Base-by-base conservation (phyloP, 2,329 filamentous ascomycete species). In the Venturia asperata region DNA sequence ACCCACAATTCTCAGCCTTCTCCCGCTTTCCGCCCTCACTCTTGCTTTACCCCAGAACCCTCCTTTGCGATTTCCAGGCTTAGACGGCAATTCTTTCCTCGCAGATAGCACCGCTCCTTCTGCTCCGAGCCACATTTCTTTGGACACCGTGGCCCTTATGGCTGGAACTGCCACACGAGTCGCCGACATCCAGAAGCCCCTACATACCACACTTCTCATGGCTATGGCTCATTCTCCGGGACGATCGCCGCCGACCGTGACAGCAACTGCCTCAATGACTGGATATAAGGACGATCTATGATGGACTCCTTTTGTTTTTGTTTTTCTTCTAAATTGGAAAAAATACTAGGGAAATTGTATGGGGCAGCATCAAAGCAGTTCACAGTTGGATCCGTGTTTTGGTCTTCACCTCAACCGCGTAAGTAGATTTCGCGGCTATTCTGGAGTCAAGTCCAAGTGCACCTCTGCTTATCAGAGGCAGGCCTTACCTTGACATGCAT, bases 21-120 rank as follows among this genome's bases (percentile, higher is more conserved):
- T 63, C 27, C 10, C 41, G 9, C 17, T 49, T 19, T 34, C 43
- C 27, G 27, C 61, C n/a, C 27, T 37, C 21, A n/a, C 42, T 11
- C 43, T 49, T 17, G 42, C 39, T 11, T 19, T 63, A 19, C 61
- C 61, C 6, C 39, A 49, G 27, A 49, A 63, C n/a, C 61, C 61
- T 2, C 61, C 61, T n/a, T 17, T 34, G 9, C 5, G 61, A 63
- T 63, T 30, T 37, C n/a, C 34, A 61, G 27, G n/a, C 43, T 0
- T 0, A 13, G 41, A 63, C 21, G 61, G 17, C n/a, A n/a, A 49
- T 21, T 21, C 61, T 19, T 19, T 39, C 19, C 37, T 61, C 19
- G 58, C 34, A 11, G 41, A 39, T 34, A 17, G 61, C 27, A 45
- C 37, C 21, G 34, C 43, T n/a, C 61, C 61, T 37, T 63, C 61